A percentile compares a stretch with the other conserved stretches of the same genome.
phyloP scores from a whole-genome alignment of 768 basidiomycete species.

The Plicaturopsis crispa region DNA sequence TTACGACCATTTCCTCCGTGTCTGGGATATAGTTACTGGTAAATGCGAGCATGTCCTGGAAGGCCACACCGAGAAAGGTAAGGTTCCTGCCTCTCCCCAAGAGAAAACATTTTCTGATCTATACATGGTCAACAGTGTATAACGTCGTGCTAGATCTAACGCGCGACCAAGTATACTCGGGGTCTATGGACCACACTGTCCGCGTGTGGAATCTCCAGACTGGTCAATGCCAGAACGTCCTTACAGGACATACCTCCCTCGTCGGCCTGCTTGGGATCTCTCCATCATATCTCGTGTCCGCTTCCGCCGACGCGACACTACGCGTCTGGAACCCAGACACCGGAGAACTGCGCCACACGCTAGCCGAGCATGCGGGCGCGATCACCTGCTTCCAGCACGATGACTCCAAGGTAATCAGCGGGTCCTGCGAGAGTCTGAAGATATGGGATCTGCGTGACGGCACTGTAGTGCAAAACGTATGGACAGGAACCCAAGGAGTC shows the following conservation, averaged over 20 bases:
- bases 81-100: slow-evolving; percentile 7
- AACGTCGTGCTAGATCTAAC: slow-evolving; percentile 85
- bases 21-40: slow-evolving; percentile 91
- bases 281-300: slow-evolving; percentile 86
- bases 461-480: slow-evolving; percentile 74
- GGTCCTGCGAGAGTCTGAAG: slow-evolving; percentile 92
- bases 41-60: slow-evolving; percentile 71
- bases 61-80: slow-evolving; percentile 91
- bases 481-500: slow-evolving; percentile 88
- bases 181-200: slow-evolving; percentile 97
- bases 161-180: slow-evolving; percentile 89
- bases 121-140: slow-evolving; percentile 56
- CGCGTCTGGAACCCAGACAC: slow-evolving; percentile 91
- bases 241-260: slow-evolving; percentile 90
- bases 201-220: slow-evolving; percentile 87
- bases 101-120: neutral
- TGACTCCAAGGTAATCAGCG: slow-evolving; percentile 93
- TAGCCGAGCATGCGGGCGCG: slow-evolving; percentile 89
- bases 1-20: slow-evolving; percentile 90
- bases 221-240: slow-evolving; percentile 71
- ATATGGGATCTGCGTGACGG: slow-evolving; percentile 96
- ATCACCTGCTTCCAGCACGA: slow-evolving; percentile 99
- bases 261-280: slow-evolving; percentile 91
- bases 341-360: slow-evolving; percentile 71
- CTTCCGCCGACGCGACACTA: slow-evolving; percentile 92